A percentile compares a stretch with the other conserved stretches of the same genome.
Evolutionary conservation across 495 filamentous ascomycete genomes (phyloP).

Genomic region (Ascodesmis nigricans): DNA sequence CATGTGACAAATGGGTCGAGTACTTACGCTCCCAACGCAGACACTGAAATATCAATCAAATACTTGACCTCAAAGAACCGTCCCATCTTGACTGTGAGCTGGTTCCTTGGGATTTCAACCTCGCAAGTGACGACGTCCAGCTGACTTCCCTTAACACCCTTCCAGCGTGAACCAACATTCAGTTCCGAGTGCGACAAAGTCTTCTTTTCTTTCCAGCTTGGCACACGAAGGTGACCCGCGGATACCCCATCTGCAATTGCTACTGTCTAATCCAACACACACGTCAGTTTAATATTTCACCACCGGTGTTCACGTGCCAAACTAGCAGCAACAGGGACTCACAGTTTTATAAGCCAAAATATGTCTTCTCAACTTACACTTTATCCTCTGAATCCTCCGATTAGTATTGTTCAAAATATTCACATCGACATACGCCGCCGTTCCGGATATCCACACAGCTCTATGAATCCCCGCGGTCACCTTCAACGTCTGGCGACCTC

Average conservation of each 20-base stretch:
- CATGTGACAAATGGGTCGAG: constrained; percentile 1
- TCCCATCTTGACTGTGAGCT: constrained; percentile 24
- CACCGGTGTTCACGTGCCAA: too few relatives aligned
- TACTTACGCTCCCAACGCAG: constrained; percentile 26
- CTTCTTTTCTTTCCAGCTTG: constrained; percentile 29
- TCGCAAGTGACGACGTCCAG: constrained; percentile 31
- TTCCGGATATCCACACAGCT: constrained; percentile 37
- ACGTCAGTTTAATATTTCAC: too few relatives aligned
- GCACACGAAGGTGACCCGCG: constrained; percentile 30
- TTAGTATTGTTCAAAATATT: constrained; percentile 29
- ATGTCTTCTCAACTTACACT: constrained; percentile 25
- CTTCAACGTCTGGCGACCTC: constrained; percentile 23
- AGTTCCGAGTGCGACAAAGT: constrained; percentile 24
- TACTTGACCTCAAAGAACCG: constrained; percentile 26
- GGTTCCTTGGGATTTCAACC: constrained; percentile 30
- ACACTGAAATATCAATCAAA: constrained; percentile 29
- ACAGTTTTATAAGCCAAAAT: constrained; percentile 30
- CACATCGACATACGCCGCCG: constrained; percentile 32
- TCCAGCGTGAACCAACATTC: constrained; percentile 25
- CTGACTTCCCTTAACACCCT: constrained; percentile 26
- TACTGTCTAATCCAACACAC: constrained; percentile 25
- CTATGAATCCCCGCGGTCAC: constrained; percentile 34
- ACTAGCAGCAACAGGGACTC: constrained; percentile 8
- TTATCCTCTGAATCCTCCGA: constrained; percentile 28
- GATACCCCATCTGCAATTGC: constrained; percentile 28